Percentiles rank a stretch among this genome's conserved stretches.
Evolutionary conservation across 2,329 filamentous ascomycete genomes (phyloP).

Genomic region (Cordyceps cicadae): DNA sequence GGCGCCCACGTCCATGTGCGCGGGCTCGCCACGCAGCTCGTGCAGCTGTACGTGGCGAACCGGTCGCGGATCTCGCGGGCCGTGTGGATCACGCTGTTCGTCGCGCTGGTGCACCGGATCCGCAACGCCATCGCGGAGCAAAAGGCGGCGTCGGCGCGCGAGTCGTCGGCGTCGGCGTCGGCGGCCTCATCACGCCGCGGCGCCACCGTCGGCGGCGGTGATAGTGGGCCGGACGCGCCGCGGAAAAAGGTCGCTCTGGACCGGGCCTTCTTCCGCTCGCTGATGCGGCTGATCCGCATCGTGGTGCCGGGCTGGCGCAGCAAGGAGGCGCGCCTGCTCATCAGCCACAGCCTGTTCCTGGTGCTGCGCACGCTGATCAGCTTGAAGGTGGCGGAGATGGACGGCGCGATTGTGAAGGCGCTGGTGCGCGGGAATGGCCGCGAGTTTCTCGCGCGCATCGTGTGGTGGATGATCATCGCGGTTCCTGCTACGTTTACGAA

Average conservation of each 20-base stretch:
- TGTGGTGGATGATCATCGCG: slow-evolving; percentile 98
- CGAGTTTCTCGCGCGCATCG: slow-evolving; percentile 78
- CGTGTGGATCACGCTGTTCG: slow-evolving; percentile 73
- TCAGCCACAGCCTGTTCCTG: slow-evolving; percentile 89
- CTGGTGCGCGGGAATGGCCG: slow-evolving; percentile 84
- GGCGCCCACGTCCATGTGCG: slow-evolving; percentile 41
- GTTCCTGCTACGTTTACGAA: slow-evolving; percentile 97
- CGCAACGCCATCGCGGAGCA: slow-evolving; percentile 89
- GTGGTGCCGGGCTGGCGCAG: slow-evolving; percentile 85
- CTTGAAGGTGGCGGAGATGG: slow-evolving; percentile 90
- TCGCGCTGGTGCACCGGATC: slow-evolving; percentile 76
- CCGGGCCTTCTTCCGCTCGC: slow-evolving; percentile 66
- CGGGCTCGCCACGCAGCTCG: slow-evolving; percentile 56
- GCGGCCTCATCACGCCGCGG: slow-evolving; percentile 30
- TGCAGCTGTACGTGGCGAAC: slow-evolving; percentile 66
- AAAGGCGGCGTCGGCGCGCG: slow-evolving; percentile 69
- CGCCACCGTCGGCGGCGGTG: slow-evolving; percentile 34
- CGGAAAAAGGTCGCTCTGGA: slow-evolving; percentile 87
- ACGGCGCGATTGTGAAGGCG: slow-evolving; percentile 85
- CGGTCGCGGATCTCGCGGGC: slow-evolving; percentile 75
- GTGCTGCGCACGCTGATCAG: slow-evolving; percentile 87
- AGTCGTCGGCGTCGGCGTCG: slow-evolving; percentile 38
- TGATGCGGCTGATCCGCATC: slow-evolving; percentile 72
- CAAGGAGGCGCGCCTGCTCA: slow-evolving; percentile 75
- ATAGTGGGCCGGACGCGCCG: slow-evolving; percentile 26